Evolutionary conservation across 345 rosid species (phyloP), one percentile per base, ranked within the genome.

Genomic region (Corchorus capsularis): DNA sequence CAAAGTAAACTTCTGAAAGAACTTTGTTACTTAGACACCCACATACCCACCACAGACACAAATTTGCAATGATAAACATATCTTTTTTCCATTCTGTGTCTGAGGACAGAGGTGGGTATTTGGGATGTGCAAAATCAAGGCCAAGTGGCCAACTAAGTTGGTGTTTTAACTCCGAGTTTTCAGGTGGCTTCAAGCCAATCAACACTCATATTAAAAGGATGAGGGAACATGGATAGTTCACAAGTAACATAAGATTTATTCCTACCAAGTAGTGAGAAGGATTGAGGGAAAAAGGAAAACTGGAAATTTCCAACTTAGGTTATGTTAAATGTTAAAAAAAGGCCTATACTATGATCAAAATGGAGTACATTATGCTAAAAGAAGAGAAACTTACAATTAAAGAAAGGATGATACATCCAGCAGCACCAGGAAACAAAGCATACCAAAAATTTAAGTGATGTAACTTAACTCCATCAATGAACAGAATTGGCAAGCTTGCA

Each of bases 401-500:
- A 79, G 91, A 89, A 27, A 95, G 92, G 78, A 95, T 77, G 71
- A 92, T 52, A 85, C 98, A 95, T 27, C 93, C 98, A 8, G 97
- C 69, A 17, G 97, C 96, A 46, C 99, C 96, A 6, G 99, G 99
- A 76, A 95, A 93, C 82, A 93, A 75, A 20, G 94, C 91, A 53
- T 86, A 93, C 98, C 97, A 90, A 43, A 82, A 82, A 71, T 88
- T 90, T 78, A 95, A 85, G 55, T 71, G 82, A 67, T 93, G 97
- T 57, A 95, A 74, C 89, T 90, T 91, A 50, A 84, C 92, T 75
- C 93, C 93, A 80, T 95, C 97, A 39, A 93, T 89, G 91, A 95
- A 95, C 74, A 95, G 65, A 74, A 95, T 75, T 3, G 99, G 99
- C 89, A 92, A 82, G 80, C 99, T 92, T 19, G 99, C 99, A 79